A percentile compares a stretch with the other conserved stretches of the same genome.
phyloP scores from a whole-genome alignment of 1,284 basidiomycete genomes.

The Tilletia horrida region DNA sequence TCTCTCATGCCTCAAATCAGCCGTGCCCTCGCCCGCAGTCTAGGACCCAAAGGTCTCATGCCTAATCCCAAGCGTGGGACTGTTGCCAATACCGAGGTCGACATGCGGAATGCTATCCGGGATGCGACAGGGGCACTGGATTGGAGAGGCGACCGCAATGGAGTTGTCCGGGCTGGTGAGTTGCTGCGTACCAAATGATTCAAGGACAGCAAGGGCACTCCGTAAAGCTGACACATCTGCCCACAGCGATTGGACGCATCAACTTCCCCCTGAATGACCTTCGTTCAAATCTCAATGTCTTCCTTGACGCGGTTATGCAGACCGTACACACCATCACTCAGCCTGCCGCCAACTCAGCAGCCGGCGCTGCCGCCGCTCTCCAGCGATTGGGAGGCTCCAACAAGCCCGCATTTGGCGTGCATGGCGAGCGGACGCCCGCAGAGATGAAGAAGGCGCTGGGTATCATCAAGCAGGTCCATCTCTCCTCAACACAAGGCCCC shows the following conservation, averaged over 20 bases:
- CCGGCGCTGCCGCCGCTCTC: slow-evolving; percentile 11
- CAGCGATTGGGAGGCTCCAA: background rate
- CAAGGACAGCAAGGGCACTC: background rate
- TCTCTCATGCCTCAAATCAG: slow-evolving; percentile 71
- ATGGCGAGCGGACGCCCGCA: background rate
- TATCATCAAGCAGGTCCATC: slow-evolving; percentile 63
- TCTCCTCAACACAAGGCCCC: slow-evolving; percentile 81
- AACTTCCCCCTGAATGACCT: slow-evolving; percentile 71
- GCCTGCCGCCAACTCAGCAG: slow-evolving; percentile 21
- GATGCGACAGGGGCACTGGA: slow-evolving; percentile 78
- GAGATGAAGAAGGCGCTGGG: slow-evolving; percentile 28
- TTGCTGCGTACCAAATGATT: slow-evolving; percentile 14
- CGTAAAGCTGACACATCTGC: background rate
- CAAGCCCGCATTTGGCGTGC: slow-evolving; percentile 1
- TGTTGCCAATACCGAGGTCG: slow-evolving; percentile 75
- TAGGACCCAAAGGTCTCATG: slow-evolving; percentile 93
- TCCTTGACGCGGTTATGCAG: slow-evolving; percentile 67
- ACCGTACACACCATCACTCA: slow-evolving; percentile 36
- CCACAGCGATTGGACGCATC: slow-evolving; percentile 58
- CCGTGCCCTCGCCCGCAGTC: slow-evolving; percentile 72
- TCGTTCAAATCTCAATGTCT: slow-evolving; percentile 72
- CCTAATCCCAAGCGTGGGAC: slow-evolving; percentile 89
- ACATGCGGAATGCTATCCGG: slow-evolving; percentile 63
- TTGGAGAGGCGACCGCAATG: slow-evolving; percentile 86
- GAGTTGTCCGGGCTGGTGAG: slow-evolving; percentile 70